Conservation (phyloP, 352 stramenopile species). For the Lagenidium giganteum region DNA sequence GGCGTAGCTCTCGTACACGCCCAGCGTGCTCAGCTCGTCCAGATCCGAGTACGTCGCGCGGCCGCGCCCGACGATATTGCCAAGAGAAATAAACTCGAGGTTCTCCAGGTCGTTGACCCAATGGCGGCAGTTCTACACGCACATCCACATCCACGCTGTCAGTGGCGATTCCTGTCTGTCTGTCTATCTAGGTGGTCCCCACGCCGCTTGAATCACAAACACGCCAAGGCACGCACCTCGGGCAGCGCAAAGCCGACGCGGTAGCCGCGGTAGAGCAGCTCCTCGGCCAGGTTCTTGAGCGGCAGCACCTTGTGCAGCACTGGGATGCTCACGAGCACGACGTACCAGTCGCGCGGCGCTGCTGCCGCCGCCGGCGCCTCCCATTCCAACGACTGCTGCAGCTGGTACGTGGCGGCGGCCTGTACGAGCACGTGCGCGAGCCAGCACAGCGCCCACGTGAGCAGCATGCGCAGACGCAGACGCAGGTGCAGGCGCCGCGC, state of each 20-base stretch:
- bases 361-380: too few species aligned
- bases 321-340: slow-evolving; percentile 82
- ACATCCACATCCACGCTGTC: background rate
- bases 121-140: slow-evolving; percentile 54
- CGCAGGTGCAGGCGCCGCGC: too few species aligned
- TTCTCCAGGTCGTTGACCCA: slow-evolving; percentile 71
- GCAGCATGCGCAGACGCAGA: too few species aligned
- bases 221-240: slow-evolving; percentile 28
- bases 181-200: too few species aligned
- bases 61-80: slow-evolving; percentile 45
- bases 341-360: slow-evolving; percentile 44
- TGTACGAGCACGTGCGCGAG: too few species aligned
- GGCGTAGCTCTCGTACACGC: slow-evolving; percentile 66
- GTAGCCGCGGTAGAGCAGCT: slow-evolving; percentile 65
- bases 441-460: too few species aligned
- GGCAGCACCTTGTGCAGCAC: slow-evolving; percentile 78
- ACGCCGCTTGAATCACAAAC: slow-evolving; percentile 1
- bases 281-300: slow-evolving; percentile 71
- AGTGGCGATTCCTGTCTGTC: too few species aligned
- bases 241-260: slow-evolving; percentile 76
- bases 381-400: too few species aligned
- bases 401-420: too few species aligned
- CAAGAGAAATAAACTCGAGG: slow-evolving; percentile 78
- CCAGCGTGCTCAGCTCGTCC: slow-evolving; percentile 25
- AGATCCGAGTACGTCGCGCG: slow-evolving; percentile 19